phyloP scores from a whole-genome alignment of 495 filamentous ascomycete species.

The Wilcoxina mikolae region DNA sequence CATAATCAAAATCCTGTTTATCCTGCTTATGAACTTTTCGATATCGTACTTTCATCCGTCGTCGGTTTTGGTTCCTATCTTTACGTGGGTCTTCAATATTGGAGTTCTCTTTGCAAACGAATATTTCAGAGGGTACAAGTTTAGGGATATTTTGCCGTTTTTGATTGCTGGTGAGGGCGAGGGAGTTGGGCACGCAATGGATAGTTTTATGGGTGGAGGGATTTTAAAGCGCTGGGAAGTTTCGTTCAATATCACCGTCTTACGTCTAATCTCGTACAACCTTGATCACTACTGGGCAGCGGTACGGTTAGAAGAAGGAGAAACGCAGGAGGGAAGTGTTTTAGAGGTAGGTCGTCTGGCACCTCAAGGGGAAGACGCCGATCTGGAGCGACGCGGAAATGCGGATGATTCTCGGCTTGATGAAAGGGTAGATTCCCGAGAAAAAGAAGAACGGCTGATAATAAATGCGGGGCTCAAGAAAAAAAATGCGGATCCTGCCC shows the following conservation, averaged over 20 bases:
- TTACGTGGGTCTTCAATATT: slow-evolving; percentile 94
- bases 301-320: slow-evolving; percentile 37
- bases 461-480: slow-evolving; percentile 52
- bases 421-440: slow-evolving; percentile 37
- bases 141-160: slow-evolving; percentile 43
- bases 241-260: slow-evolving; percentile 89
- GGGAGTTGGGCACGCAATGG: slow-evolving; percentile 28
- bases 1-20: slow-evolving; percentile 60
- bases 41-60: slow-evolving; percentile 34
- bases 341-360: slow-evolving; percentile 57
- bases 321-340: slow-evolving; percentile 39
- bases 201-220: slow-evolving; percentile 45
- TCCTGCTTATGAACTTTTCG: slow-evolving; percentile 67
- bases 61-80: slow-evolving; percentile 23
- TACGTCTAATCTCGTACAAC: slow-evolving; percentile 91
- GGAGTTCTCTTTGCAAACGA: slow-evolving; percentile 80
- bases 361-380: background rate
- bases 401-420: background rate
- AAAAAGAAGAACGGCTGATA: slow-evolving; percentile 21
- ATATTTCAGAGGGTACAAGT: slow-evolving; percentile 59
- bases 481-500: slow-evolving; percentile 81
- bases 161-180: slow-evolving; percentile 32
- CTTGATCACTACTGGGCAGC: slow-evolving; percentile 92
- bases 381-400: background rate
- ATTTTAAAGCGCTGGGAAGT: slow-evolving; percentile 83